phyloP scores from a whole-genome alignment of 177 flowering plant species.

The Tripterygium wilfordii region DNA sequence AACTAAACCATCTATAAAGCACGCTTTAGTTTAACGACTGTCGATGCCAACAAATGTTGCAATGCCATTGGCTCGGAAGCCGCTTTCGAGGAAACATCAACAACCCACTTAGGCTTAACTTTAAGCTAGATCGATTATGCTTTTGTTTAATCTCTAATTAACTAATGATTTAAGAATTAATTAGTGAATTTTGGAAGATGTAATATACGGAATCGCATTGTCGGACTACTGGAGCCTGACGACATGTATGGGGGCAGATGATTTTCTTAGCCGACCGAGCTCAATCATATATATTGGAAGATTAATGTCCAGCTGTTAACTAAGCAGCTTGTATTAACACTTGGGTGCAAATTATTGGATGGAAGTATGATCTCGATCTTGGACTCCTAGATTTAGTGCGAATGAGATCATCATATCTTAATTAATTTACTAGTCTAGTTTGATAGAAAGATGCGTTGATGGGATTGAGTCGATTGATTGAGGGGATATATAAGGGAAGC shows the following conservation, averaged over 20 bases:
- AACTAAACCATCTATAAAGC: constrained; percentile 11
- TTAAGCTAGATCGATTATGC: constrained; percentile 2
- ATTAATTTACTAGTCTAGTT: no score
- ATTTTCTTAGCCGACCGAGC: no score
- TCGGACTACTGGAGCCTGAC: background rate
- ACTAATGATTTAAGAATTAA: background rate
- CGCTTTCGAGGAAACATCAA: constrained; percentile 25
- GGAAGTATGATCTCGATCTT: background rate
- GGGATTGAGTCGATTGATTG: constrained; percentile 2
- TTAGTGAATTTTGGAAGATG: no score
- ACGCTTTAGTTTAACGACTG: constrained; percentile 6
- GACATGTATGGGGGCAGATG: background rate
- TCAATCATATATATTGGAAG: no score
- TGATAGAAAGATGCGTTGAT: background rate
- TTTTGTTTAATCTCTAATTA: background rate
- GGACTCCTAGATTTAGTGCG: background rate
- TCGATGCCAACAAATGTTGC: constrained; percentile 23
- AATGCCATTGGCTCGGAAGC: constrained; percentile 18
- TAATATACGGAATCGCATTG: constrained; percentile 1
- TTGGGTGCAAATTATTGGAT: constrained; percentile 1
- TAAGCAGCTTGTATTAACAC: constrained; percentile 6
- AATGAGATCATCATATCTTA: constrained; percentile 8
- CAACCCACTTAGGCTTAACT: constrained; percentile 19
- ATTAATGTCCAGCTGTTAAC: no score
- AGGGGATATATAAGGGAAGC: constrained; percentile 8